A percentile compares a stretch with the other conserved stretches of the same genome.
phyloP scores from a whole-genome alignment of 2,329 filamentous ascomycete genomes.

The Ophiocordyceps polyrhachis-furcata region DNA sequence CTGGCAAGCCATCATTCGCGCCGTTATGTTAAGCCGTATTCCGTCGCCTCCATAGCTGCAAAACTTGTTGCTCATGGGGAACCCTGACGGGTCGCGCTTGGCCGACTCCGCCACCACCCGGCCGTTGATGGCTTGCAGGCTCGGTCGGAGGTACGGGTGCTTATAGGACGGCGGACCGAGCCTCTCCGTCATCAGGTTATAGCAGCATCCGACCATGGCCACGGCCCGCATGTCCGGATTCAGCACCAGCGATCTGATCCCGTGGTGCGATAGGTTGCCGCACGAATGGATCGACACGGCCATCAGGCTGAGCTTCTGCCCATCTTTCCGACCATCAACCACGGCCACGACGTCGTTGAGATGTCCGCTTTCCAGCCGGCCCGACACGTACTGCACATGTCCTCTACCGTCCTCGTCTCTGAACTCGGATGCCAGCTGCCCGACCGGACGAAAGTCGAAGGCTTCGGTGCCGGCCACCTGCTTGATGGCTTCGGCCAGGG shows the following conservation, averaged over 20 bases:
- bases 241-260: conserved; percentile 65
- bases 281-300: conserved; percentile 93
- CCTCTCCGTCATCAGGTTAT: conserved; percentile 86
- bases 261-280: conserved; percentile 92
- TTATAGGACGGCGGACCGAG: conserved; percentile 79
- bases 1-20: conserved; percentile 95
- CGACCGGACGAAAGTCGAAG: conserved; percentile 28
- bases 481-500: conserved; percentile 13
- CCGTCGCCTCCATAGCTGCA: conserved; percentile 39
- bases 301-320: conserved; percentile 39
- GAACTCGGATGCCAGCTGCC: conserved; percentile 30
- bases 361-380: conserved; percentile 54
- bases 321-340: conserved; percentile 21
- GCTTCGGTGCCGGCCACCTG: conserved; percentile 15
- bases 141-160: conserved; percentile 55
- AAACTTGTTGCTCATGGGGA: conserved; percentile 71
- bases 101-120: conserved; percentile 49
- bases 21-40: conserved; percentile 81
- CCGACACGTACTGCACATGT: conserved; percentile 60
- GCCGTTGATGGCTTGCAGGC: conserved; percentile 45
- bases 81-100: conserved; percentile 73
- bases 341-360: conserved; percentile 47
- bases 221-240: conserved; percentile 78
- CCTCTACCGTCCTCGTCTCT: conserved; percentile 43
- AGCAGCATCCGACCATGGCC: conserved; percentile 93